Evolutionary conservation across 306 rosid species (phyloP), one percentile per base, ranked within the genome.

Genomic region (Vigna angularis): DNA sequence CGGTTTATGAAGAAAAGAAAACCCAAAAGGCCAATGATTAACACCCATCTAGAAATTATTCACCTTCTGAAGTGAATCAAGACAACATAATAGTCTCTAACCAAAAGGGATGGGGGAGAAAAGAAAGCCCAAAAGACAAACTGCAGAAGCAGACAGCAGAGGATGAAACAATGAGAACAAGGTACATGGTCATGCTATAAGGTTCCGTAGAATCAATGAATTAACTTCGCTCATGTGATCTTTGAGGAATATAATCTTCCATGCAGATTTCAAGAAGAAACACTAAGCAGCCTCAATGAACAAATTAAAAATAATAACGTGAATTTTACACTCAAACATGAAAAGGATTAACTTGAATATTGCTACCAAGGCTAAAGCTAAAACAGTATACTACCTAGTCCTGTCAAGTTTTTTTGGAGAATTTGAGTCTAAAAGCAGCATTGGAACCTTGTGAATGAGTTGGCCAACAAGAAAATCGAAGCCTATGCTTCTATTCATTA

Each of bases 281-380:
- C 13, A 17, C 8, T 36, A 34, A 64, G 49, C 3, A 61, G 22
- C 22, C 70, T n/a, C 30, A 36, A 62, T 13, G 13, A 4, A 16
- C 30, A 57, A 26, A 59, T 34, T 16, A 1, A 64, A 30, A 17
- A 16, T 17, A 38, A n/a, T 36, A 64, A 12, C 15, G 70, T 38
- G 49, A 64, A 64, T 64, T 63, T 64, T 38, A 36, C 28, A 64
- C 15, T 34, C 47, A 62, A 63, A 61, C 34, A 61, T 32, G 48
- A 64, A 64, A 15, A 64, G 49, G 70, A 36, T 63, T 7, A 17
- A 64, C 8, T 4, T 7, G 69, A 63, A n/a, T 32, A 26, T 63
- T 17, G 16, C 50, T 38, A 18, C 32, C 40, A 36, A 64, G 69
- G 26, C 49, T n/a, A n/a, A 64, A 64, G 26, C 15, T 64, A 9